A percentile compares a stretch with the other conserved stretches of the same genome.
phyloP scores from a whole-genome alignment of 140 eudicot species.

The Stevia rebaudiana region DNA sequence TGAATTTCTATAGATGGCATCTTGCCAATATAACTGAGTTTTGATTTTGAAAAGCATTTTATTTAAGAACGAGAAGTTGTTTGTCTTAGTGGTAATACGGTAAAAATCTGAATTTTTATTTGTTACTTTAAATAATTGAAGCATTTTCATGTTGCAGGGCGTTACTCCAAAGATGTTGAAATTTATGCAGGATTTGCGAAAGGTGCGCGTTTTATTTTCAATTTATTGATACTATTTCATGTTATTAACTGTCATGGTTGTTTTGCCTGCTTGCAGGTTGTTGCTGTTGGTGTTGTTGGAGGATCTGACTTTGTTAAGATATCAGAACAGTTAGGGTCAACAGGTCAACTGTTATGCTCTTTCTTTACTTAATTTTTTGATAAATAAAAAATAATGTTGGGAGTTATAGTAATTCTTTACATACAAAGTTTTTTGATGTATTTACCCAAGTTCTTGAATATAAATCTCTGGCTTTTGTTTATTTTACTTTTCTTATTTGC shows the following conservation, averaged over 20 bases:
- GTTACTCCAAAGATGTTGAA: conserved; percentile 72
- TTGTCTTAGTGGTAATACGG: conserved; percentile 5
- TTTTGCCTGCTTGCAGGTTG: conserved; percentile 50
- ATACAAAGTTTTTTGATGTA: background rate
- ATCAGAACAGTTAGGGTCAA: conserved; percentile 86
- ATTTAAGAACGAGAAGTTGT: background rate
- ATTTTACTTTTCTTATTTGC: too few species aligned
- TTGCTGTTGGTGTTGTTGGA: conserved; percentile 88
- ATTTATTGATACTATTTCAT: conserved; percentile 8
- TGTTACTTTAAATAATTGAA: background rate
- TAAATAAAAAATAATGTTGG: background rate
- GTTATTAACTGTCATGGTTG: conserved; percentile 1
- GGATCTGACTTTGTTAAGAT: conserved; percentile 95
- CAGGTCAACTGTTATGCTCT: conserved; percentile 42
- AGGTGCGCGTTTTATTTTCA: conserved; percentile 35
- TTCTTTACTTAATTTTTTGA: background rate
- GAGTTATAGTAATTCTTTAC: background rate
- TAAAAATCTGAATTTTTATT: background rate
- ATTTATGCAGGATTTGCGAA: conserved; percentile 75
- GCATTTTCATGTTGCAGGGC: conserved; percentile 42
- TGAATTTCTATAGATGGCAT: background rate
- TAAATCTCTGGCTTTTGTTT: too few species aligned
- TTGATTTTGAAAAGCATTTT: background rate
- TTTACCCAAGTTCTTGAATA: conserved; percentile 1
- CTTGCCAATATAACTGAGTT: background rate